A percentile compares a stretch with the other conserved stretches of the same genome.
Conservation (phyloP, 371 early-diverging fungal species). For the Caulochytrium protostelioides region DNA sequence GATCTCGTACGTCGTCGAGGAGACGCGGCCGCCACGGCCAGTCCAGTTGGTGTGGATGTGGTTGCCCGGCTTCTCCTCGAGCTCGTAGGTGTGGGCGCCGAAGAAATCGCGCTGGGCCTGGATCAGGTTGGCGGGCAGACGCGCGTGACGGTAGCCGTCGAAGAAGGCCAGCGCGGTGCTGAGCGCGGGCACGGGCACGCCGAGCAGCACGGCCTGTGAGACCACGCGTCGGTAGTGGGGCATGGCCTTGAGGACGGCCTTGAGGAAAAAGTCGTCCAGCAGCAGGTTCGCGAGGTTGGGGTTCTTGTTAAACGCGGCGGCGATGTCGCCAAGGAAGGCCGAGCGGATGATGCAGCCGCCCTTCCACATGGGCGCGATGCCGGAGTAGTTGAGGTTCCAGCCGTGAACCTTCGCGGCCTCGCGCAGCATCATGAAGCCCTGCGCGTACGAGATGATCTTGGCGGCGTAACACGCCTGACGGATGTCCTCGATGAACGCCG, state of each 20-base stretch:
- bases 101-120: conserved; percentile 96
- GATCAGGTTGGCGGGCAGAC: conserved; percentile 85
- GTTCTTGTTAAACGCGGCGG: conserved; percentile 71
- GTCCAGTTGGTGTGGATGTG: conserved; percentile 91
- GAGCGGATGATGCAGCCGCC: conserved; percentile 97
- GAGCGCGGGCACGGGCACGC: conserved; percentile 80
- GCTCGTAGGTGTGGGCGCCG: conserved; percentile 90
- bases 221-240: conserved; percentile 78
- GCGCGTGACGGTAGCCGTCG: conserved; percentile 79
- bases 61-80: conserved; percentile 46
- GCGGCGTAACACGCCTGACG: conserved; percentile 85
- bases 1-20: conserved; percentile 25
- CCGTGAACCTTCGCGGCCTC: conserved; percentile 74
- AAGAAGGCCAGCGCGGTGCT: conserved; percentile 86
- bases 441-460: conserved; percentile 94
- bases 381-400: conserved; percentile 91
- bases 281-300: conserved; percentile 65
- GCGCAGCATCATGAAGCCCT: conserved; percentile 97
- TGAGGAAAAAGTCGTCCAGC: conserved; percentile 83
- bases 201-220: conserved; percentile 52
- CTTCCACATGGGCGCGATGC: conserved; percentile 96
- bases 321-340: conserved; percentile 88
- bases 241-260: conserved; percentile 61
- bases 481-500: conserved; percentile 59
- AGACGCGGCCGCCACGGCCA: conserved; percentile 27